phyloP scores from a whole-genome alignment of 1,139 yeast genomes.

The Scheffersomyces titani region DNA sequence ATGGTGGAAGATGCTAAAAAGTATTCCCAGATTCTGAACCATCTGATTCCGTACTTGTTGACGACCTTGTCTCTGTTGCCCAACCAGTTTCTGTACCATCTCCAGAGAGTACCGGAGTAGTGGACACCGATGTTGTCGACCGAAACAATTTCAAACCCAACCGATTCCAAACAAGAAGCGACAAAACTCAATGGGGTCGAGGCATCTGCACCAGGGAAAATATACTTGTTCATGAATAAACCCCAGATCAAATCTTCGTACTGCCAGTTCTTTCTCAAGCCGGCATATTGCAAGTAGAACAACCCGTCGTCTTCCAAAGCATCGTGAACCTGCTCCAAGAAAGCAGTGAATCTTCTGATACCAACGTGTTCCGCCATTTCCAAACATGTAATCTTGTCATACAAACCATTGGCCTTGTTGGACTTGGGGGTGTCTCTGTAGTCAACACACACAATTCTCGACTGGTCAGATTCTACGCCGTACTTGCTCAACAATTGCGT shows the following conservation, averaged over 20 bases:
- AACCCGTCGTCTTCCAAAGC: slow-evolving; percentile 91
- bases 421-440: slow-evolving; percentile 90
- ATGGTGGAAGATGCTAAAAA: slow-evolving; percentile 82
- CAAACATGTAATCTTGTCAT: slow-evolving; percentile 85
- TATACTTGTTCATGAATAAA: slow-evolving; percentile 91
- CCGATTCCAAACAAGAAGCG: slow-evolving; percentile 71
- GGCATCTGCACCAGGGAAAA: slow-evolving; percentile 98
- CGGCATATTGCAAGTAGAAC: slow-evolving; percentile 87
- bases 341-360: slow-evolving; percentile 75
- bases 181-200: slow-evolving; percentile 91
- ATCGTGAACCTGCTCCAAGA: slow-evolving; percentile 78
- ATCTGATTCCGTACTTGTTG: slow-evolving; percentile 80
- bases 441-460: slow-evolving; percentile 78
- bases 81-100: slow-evolving; percentile 95
- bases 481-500: slow-evolving; percentile 66
- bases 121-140: slow-evolving; percentile 91
- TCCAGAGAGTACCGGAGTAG: slow-evolving; percentile 89
- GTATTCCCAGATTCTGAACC: slow-evolving; percentile 95
- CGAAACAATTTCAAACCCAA: slow-evolving; percentile 84
- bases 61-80: slow-evolving; percentile 77
- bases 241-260: slow-evolving; percentile 96
- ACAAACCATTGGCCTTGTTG: slow-evolving; percentile 54
- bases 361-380: slow-evolving; percentile 99
- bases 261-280: slow-evolving; percentile 91
- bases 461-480: slow-evolving; percentile 69